Base-by-base conservation (phyloP, 306 rosid genomes). In the Citrullus colocynthis region DNA sequence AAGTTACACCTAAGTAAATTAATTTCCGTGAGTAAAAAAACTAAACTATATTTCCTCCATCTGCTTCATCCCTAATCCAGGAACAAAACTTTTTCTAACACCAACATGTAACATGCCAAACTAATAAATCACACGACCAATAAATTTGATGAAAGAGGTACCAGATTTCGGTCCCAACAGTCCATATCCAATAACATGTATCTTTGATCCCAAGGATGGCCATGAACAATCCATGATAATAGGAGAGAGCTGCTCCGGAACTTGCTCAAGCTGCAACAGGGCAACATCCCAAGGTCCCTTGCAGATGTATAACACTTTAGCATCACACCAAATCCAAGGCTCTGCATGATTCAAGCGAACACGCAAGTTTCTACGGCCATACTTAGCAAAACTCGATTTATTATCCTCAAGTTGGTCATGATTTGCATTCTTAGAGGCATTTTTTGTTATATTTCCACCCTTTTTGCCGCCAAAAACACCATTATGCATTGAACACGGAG, bases 281-380 rank as follows among this genome's bases (percentile, higher is more conserved):
- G 98, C 96, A 86, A 90, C 91, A 82, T 95, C 97, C 90, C 92
- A 85, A 75, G 97, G 92, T 81, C 98, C 98, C 86, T 88, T 89
- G 78, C 96, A 92, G 70, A 94, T 70, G 82, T 85, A 92, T 3
- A 94, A 81, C 56, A 90, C 89, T 88, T 81, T 92, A 78, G 98
- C 97, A 54, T 85, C 88, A 73, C 91, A 84, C 98, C 98, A 94
- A 66, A 85, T 78, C 91, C 90, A 90, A 79, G 92, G 96, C 59
- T 88, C 80, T 51, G 69, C 78, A 75, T 92, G 92, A 87, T 92
- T 91, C 84, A 94, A 85, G 45, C 97, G 97, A 28, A 94, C 93
- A 24, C 84, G 88, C 83, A 92, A 86, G 58, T 78, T 87, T 89
- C 90, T 84, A 74, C 56, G 76, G 54, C 85, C 81, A 80, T 73